These are phyloP conservation scores for Lasiosphaeria ovina DNA, from an alignment of 495 filamentous ascomycete genomes.

Conservation along the genomic window DNA sequence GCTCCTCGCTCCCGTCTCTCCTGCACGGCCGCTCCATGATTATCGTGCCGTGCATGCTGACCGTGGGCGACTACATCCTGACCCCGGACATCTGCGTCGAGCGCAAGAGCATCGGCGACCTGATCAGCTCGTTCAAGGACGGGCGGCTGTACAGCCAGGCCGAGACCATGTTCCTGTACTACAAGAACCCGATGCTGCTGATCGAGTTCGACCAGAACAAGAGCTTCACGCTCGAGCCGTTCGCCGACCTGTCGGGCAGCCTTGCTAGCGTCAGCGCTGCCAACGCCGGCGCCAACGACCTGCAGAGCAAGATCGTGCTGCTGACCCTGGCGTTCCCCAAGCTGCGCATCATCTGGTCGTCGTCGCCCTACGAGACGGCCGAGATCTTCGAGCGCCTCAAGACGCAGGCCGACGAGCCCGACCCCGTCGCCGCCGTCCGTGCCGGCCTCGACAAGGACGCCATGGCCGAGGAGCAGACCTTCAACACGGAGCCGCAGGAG, in stretches of 20 bases:
- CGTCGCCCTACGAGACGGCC: slow-evolving; percentile 90
- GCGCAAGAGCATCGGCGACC: slow-evolving; percentile 86
- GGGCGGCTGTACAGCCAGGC: slow-evolving; percentile 89
- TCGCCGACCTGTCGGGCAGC: slow-evolving; percentile 74
- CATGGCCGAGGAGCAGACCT: slow-evolving; percentile 54
- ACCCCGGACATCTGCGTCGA: slow-evolving; percentile 89
- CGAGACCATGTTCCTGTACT: slow-evolving; percentile 91
- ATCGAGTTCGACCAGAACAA: slow-evolving; percentile 99
- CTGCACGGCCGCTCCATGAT: slow-evolving; percentile 83
- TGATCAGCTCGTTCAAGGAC: slow-evolving; percentile 87
- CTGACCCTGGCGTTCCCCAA: slow-evolving; percentile 89
- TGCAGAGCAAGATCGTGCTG: slow-evolving; percentile 89
- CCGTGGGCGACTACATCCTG: slow-evolving; percentile 94
- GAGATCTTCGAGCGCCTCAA: slow-evolving; percentile 96
- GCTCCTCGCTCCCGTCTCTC: slow-evolving; percentile 86
- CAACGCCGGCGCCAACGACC: slow-evolving; percentile 59
- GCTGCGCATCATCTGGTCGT: slow-evolving; percentile 90
- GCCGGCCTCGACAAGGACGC: slow-evolving; percentile 70
- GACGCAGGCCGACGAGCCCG: slow-evolving; percentile 81
- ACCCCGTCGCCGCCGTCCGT: slow-evolving; percentile 82
- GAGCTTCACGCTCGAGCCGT: slow-evolving; percentile 92
- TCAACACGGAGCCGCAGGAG: slow-evolving; percentile 68
- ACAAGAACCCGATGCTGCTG: slow-evolving; percentile 84
- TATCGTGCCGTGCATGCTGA: slow-evolving; percentile 90
- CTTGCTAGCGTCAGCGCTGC: slow-evolving; percentile 52